Evolutionary conservation across 139 green algal species (phyloP), one percentile per base, ranked within the genome.

Genomic region (Dunaliella primolecta): DNA sequence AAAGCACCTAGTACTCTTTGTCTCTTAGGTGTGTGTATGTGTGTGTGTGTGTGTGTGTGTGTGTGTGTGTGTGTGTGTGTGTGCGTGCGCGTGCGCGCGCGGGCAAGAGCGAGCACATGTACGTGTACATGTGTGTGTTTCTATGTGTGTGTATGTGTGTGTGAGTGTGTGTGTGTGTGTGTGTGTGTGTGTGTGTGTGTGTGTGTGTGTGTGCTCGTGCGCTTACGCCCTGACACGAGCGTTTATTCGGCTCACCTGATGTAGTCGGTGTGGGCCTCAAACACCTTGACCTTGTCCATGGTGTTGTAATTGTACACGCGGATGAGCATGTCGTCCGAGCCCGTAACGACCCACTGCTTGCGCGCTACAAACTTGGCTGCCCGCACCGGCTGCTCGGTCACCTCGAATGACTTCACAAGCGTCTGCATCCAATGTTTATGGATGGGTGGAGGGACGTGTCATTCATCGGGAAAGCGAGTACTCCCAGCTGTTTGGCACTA

Each of bases 291-390:
- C 85, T 98, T 97, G 88, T 98, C 96, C 94, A 97, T 98, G 1
- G 97, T 99, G 92, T 99, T 99, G 92, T 99, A 99, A 89, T 99
- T 99, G 93, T 97, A 99, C 55, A 99, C 97, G 0, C 97, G 93
- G 31, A 99, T 93, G 80, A 96, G 93, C 97, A 99, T 99, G 92
- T 99, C 97, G 80, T 99, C 97, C 0, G 95, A 91, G 24, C 97
- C 97, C 7, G 90, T 95, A 32, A 98, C 94, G 55, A 98, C 83
- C 97, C 97, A 99, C 88, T 99, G 95, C 90, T 99, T 99, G 37
- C 97, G 94, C 0, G 96, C 87, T 24, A 99, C 88, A 85, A 99
- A 99, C 90, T 98, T 99, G 81, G 97, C 95, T 0, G 94, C 91
- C 2, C 97, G 95, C 37, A 99, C 97, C 88, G 95, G 96, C 84